A percentile compares a stretch with the other conserved stretches of the same genome.
phyloP scores from a whole-genome alignment of 495 filamentous ascomycete species.

The Cairneyella variabilis region DNA sequence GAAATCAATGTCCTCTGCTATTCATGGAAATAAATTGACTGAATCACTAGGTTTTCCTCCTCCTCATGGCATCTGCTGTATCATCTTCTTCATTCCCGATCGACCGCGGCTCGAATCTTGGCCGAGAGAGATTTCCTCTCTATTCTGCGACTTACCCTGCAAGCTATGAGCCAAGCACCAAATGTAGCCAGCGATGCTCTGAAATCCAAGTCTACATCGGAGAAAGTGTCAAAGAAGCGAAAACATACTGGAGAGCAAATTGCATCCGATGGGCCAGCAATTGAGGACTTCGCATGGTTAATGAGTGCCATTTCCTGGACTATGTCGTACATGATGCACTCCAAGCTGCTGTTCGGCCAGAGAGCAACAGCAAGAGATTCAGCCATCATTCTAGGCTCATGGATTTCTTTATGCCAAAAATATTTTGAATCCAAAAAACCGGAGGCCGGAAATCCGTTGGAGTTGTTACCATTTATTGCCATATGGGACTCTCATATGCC shows the following conservation, averaged over 20 bases:
- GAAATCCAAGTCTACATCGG: background rate
- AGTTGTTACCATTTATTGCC: conserved; percentile 19
- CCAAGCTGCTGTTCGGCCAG: conserved; percentile 28
- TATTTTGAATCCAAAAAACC: background rate
- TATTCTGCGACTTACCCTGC: conserved; percentile 40
- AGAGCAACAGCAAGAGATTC: conserved; percentile 43
- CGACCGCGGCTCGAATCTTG: conserved; percentile 45
- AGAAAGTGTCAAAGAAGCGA: conserved; percentile 36
- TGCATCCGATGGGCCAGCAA: background rate
- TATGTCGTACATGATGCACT: conserved; percentile 2
- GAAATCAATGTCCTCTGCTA: no score
- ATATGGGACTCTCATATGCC: conserved; percentile 19
- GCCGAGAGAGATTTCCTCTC: conserved; percentile 46
- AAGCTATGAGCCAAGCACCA: conserved; percentile 25
- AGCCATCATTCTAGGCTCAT: conserved; percentile 40
- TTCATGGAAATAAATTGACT: no score
- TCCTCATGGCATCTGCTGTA: conserved; percentile 48
- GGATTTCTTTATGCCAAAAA: conserved; percentile 4
- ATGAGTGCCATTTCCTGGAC: conserved; percentile 12
- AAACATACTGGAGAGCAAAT: conserved; percentile 34
- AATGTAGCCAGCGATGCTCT: conserved; percentile 1
- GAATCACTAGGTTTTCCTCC: no score
- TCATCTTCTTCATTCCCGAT: conserved; percentile 41
- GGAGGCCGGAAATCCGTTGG: background rate
- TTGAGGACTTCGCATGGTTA: background rate